Base-by-base conservation (phyloP, 2,329 filamentous ascomycete species). In the Pezicula carpinea region DNA sequence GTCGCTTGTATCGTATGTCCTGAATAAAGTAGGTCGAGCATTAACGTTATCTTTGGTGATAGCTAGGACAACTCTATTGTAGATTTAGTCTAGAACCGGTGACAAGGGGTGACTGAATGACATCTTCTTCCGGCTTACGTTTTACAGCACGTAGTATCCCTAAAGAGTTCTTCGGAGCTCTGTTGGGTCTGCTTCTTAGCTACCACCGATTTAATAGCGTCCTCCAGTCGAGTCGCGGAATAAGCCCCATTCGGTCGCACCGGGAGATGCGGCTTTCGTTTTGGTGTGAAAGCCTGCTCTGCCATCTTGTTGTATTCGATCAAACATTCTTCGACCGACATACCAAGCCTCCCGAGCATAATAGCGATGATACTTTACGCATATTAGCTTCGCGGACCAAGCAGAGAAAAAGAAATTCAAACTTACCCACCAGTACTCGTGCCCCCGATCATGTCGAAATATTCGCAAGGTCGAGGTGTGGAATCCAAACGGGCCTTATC, bases 271-370 rank as follows among this genome's bases (percentile, higher is more conserved):
- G 14, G 8, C n/a, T 8, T 8, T 29, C 34, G 13, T 19, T 36
- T 36, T 2, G n/a, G n/a, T 8, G 18, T 19, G n/a, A 36, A 36
- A 17, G 18, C 34, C 8, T 36, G 34, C n/a, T 36, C 18, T 15
- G 34, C 34, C n/a, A 36, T 3, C 4, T 8, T 14, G 8, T 5
- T 36, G 23, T 75, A 75, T 5, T 62, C 65, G 3, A 58, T 47
- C 18, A 73, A 63, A 23, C 70, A 72, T 29, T 74, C 66, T 21
- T 62, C 52, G 6, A 72, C 64, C 15, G 65, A 64, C 69, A 76
- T 71, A 29, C 66, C 55, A 1, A 76, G 59, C 3, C 69, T 64
- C 2, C 71, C 71, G 4, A 76, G 63, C 65, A 76, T 70, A 21
- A 76, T 67, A 5, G 72, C 71, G 8, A 75, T 69, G 5, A 75